Base-by-base conservation (phyloP, 2,329 filamentous ascomycete species). In the Arthroderma sp. region DNA sequence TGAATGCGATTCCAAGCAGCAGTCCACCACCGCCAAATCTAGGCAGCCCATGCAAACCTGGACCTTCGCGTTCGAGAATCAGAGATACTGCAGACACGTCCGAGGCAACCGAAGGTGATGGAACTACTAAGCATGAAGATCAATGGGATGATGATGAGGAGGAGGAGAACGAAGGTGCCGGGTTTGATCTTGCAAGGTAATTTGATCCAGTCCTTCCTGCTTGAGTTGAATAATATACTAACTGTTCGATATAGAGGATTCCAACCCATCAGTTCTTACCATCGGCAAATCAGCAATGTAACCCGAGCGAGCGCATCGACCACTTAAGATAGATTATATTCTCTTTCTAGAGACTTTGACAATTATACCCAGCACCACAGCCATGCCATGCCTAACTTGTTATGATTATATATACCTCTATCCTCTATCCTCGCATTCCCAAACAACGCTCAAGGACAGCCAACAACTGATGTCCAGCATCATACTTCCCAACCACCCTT, bases 161-260 rank as follows among this genome's bases (percentile, higher is more conserved):
- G 36, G 47, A 46, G 2, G 64, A 67, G 4, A 61, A 60, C 7
- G 63, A 64, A 30, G 59, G 56, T 27, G 62, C 54, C 30, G 68
- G 66, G 6, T 70, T 72, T 51, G 69, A 71, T 54, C 60, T 71
- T 41, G 66, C 66, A 46, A 62, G 64, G 66, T 69, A 54, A 47
- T n/a, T 31, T 8, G 31, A 22, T 29, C 6, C 6, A 36, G 29
- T 15, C 27, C 34, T 37, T 44, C 46, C 39, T 43, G 32, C 38
- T 32, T 7, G 4, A 6, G 28, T 22, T 11, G 9, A 31, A 36
- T 27, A 34, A 28, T 31, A 38, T 32, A 9, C 49, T 56, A 43
- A 50, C 49, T 22, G 40, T 43, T 51, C 22, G 39, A 43, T 51
- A 22, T 43, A 70, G 66, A 48, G 68, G 68, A 10, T 70, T 70